Base-by-base conservation (phyloP, 495 filamentous ascomycete genomes). In the Daldinia grandis region DNA sequence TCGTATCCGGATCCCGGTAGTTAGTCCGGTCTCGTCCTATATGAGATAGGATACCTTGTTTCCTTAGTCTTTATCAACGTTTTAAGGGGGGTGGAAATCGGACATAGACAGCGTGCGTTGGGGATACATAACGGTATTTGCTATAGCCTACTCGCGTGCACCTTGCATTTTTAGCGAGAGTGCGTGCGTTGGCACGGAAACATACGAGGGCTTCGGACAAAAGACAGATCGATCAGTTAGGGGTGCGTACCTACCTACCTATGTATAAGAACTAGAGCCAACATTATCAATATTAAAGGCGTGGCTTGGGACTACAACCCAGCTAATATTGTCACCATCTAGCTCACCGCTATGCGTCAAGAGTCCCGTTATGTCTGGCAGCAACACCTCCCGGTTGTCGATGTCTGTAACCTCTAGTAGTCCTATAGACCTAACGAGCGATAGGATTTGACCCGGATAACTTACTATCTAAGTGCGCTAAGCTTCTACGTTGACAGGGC, bases 191-290 rank as follows among this genome's bases (percentile, higher is more conserved):
- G 30, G 67, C 55, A 55, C 30, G 56, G 31, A 56, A 56, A 64
- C 27, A 70, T 35, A 70, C 3, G 62, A 49, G 44, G 44, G 47
- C 1, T 49, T 54, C 44, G 40, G 58, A 28, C 3, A 28, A 38
- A 49, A 37, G 25, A 31, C 49, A 65, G 61, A 70, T 64, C 67
- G 67, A 59, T 50, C 59, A 58, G 33, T 33, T 24, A 54, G 21
- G 49, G 65, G 58, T 31, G 49, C 47, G 28, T 35, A 35, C 33
- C 33, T 14, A 35, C 25, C 25, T n/a, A n/a, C n/a, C n/a, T n/a
- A 54, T 56, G 37, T 57, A 54, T 87, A 53, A 92, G 67, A 81
- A 86, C 65, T 85, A 89, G 70, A 90, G 73, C 80, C 72, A 74
- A 88, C 50, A 83, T 86, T 60, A 63, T 58, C 24, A 62, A 54